Evolutionary conservation across 768 basidiomycete species (phyloP).

Genomic region (Melanogaster broomeanus): DNA sequence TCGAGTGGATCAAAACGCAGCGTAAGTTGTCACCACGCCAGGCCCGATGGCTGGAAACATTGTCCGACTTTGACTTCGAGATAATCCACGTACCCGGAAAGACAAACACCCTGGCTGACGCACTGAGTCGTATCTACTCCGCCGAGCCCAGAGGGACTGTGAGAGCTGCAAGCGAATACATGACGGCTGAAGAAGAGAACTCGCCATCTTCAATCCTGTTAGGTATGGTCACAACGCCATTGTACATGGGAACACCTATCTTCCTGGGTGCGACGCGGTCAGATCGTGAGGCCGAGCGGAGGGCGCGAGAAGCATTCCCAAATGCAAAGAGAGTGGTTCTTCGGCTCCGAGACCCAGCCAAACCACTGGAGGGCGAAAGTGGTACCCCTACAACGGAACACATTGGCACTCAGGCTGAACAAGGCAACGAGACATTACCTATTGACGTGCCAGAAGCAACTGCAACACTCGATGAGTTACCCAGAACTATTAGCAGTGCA

Average conservation of each 20-base stretch:
- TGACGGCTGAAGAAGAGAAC: constrained; percentile 14
- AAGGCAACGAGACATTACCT: no score
- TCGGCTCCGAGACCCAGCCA: background rate
- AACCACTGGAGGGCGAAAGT: constrained; percentile 4
- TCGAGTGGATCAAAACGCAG: constrained; percentile 23
- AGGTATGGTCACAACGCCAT: constrained; percentile 8
- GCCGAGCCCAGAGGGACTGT: constrained; percentile 22
- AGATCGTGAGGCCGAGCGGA: no score
- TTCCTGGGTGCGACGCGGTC: background rate
- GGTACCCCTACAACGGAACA: background rate
- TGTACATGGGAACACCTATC: constrained; percentile 13
- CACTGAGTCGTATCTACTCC: constrained; percentile 24
- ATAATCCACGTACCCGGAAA: constrained; percentile 29
- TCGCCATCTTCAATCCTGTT: background rate
- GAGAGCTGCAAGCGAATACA: constrained; percentile 19
- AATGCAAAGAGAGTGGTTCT: background rate
- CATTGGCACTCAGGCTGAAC: no score
- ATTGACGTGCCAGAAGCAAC: no score
- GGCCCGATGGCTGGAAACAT: constrained; percentile 25
- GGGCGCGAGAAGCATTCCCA: background rate
- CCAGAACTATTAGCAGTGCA: no score
- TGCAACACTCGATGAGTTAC: no score
- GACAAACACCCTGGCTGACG: constrained; percentile 28
- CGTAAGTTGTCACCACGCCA: constrained; percentile 25
- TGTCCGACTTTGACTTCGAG: constrained; percentile 31